Evolutionary conservation across 352 stramenopile genomes (phyloP).

Genomic region (Globisporangium rhizosaccharum): DNA sequence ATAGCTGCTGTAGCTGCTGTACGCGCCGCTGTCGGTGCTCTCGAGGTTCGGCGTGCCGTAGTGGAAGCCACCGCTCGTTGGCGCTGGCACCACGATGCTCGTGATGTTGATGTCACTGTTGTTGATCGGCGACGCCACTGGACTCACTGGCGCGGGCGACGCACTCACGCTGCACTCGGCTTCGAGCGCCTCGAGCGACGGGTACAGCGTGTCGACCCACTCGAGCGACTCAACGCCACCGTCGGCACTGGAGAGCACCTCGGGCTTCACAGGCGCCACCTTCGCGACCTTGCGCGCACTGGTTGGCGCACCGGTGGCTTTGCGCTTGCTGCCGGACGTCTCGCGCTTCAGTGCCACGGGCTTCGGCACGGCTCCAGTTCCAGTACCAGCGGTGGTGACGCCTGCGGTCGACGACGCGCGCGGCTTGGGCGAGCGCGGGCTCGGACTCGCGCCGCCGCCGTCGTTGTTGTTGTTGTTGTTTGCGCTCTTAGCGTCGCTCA

Average conservation of each 20-base stretch:
- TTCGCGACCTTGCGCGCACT: conserved; percentile 1
- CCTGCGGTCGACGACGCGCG: neutral
- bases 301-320: neutral
- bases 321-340: conserved; percentile 8
- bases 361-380: neutral
- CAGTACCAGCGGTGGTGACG: neutral
- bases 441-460: neutral
- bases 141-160: neutral
- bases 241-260: neutral
- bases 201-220: conserved; percentile 67
- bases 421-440: conserved; percentile 12
- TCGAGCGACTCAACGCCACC: conserved; percentile 21
- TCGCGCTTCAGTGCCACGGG: conserved; percentile 6
- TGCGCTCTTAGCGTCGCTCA: conserved; percentile 14
- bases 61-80: neutral
- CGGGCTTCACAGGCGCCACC: conserved; percentile 2
- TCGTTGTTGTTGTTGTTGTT: neutral
- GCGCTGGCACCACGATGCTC: neutral
- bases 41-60: neutral
- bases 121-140: neutral
- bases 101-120: neutral
- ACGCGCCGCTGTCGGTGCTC: neutral
- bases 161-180: conserved; percentile 11
- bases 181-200: conserved; percentile 35
- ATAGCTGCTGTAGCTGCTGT: neutral